Base-by-base conservation (phyloP, 1,284 basidiomycete species). In the Sanghuangporus weigelae region DNA sequence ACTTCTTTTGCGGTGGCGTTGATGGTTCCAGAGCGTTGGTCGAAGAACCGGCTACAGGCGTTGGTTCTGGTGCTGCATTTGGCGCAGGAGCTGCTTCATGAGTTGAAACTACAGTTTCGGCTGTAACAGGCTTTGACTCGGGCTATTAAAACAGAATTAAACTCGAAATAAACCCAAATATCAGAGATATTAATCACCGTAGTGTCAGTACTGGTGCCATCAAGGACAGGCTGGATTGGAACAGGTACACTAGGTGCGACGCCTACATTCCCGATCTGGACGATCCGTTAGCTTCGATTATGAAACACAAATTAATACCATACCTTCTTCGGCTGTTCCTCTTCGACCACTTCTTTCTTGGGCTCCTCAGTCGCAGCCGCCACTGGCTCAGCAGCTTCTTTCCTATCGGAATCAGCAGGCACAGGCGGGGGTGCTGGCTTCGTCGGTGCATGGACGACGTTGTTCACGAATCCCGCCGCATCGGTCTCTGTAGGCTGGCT, bases 391-490 rank as follows among this genome's bases (percentile, higher is more conserved):
- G 42, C n/a, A 39, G 26, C 36, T n/a, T 46, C 16, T 8, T 35
- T 19, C 19, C 3, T 31, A 31, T 2, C 26, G 5, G 26, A 31
- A 31, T 31, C 26, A 31, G 62, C 35, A 12, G 40, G 40, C 10
- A n/a, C 40, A 12, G 40, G 40, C 2, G 60, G 26, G 7, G 38
- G 23, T 44, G 40, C 56, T 6, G 82, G 84, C 66, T 82, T 84
- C 60, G 81, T 76, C 3, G 85, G 86, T 0, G 89, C 80, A 53
- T 76, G 76, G 69, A 88, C 85, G 60, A 90, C 76, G 70, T 93
- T 92, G 74, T 93, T 93, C 23, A 86, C 71, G 72, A 87, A 89
- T 38, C 89, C 89, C 38, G 77, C 73, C 26, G 74, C 72, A 69
- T 92, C 90, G 1, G 73, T 69, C 72, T 89, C 87, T 59, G 84